A percentile compares a stretch with the other conserved stretches of the same genome.
phyloP scores from a whole-genome alignment of 495 filamentous ascomycete species.

The Pseudotulostoma volvatum region DNA sequence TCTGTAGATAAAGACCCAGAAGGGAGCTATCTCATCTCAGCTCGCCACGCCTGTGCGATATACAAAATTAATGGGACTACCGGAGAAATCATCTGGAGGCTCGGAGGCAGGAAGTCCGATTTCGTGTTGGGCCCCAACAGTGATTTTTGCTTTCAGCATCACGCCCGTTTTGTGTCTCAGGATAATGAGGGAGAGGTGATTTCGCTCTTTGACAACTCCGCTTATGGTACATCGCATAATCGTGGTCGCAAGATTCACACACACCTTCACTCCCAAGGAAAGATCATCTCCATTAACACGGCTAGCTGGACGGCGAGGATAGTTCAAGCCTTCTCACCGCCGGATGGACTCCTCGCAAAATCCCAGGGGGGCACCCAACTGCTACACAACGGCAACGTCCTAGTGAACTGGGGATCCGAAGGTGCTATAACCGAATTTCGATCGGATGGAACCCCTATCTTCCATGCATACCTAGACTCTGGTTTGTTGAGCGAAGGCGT shows the following conservation, averaged over 20 bases:
- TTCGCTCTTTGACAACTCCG: conserved; percentile 37
- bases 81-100: conserved; percentile 40
- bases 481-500: conserved; percentile 16
- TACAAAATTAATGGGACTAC: conserved; percentile 39
- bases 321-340: conserved; percentile 28
- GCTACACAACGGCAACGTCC: conserved; percentile 34
- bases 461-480: conserved; percentile 23
- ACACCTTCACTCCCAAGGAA: conserved; percentile 33
- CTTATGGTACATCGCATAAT: conserved; percentile 21
- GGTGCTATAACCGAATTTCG: conserved; percentile 38
- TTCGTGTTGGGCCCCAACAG: conserved; percentile 26
- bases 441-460: conserved; percentile 30
- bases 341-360: conserved; percentile 32
- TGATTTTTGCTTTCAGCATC: conserved; percentile 42
- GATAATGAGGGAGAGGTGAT: conserved; percentile 28
- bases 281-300: conserved; percentile 35
- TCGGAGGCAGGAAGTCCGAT: conserved; percentile 30
- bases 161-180: conserved; percentile 34
- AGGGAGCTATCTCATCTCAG: conserved; percentile 40
- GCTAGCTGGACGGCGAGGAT: conserved; percentile 30
- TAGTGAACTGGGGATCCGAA: conserved; percentile 40
- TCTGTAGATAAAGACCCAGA: conserved; percentile 21
- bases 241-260: too few relatives aligned
- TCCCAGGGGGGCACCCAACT: conserved; percentile 42
- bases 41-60: conserved; percentile 35